Conservation (phyloP, 140 eudicot species). For the Oenanthe javanica region DNA sequence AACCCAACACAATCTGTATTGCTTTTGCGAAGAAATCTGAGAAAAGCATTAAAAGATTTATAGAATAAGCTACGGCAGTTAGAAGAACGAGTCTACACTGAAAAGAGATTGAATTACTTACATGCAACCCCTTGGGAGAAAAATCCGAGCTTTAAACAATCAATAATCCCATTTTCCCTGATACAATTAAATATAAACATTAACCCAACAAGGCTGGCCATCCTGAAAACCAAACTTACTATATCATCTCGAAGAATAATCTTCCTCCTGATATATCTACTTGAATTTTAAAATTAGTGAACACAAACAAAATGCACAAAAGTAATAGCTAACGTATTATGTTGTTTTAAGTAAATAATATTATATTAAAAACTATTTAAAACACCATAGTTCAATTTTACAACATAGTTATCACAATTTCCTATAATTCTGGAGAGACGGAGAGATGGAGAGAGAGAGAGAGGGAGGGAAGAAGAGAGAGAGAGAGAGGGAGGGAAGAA, state of each 20-base stretch:
- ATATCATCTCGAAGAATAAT: too few relatives aligned
- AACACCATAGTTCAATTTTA: too few relatives aligned
- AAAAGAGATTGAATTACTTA: constrained; percentile 31
- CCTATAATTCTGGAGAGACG: too few relatives aligned
- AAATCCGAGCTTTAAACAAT: constrained; percentile 35
- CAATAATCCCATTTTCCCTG: constrained; percentile 45
- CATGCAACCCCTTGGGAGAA: constrained; percentile 52
- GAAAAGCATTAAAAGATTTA: constrained; percentile 12
- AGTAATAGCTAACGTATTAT: too few relatives aligned
- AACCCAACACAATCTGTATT: constrained; percentile 32
- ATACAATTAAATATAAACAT: constrained; percentile 7
- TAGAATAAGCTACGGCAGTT: background rate
- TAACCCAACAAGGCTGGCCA: background rate
- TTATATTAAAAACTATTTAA: too few relatives aligned
- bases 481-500: background rate
- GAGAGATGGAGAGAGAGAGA: background rate
- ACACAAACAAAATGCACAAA: too few relatives aligned
- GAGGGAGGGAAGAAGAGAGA: background rate
- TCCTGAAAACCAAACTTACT: too few relatives aligned
- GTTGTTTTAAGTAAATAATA: too few relatives aligned
- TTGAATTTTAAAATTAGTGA: too few relatives aligned
- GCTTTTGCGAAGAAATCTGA: constrained; percentile 51
- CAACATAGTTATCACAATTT: too few relatives aligned
- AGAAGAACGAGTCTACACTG: background rate
- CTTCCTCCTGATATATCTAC: too few relatives aligned